phyloP scores from a whole-genome alignment of 495 filamentous ascomycete species.

The Aspergillus hancockii region DNA sequence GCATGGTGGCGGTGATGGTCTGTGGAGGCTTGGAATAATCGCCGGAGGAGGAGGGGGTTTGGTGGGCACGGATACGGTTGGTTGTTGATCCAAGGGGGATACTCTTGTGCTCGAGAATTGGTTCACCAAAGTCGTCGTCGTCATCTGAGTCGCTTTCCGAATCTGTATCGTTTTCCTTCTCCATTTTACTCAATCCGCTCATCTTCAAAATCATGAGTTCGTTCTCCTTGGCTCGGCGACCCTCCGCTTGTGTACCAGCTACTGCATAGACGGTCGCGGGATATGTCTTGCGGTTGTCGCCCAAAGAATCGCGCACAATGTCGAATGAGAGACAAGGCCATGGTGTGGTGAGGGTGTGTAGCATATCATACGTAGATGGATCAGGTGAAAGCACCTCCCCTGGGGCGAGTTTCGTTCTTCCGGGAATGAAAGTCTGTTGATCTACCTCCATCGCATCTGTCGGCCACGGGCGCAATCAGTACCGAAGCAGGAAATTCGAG shows the following conservation, averaged over 20 bases:
- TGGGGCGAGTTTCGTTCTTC: constrained; percentile 78
- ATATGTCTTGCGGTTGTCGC: constrained; percentile 85
- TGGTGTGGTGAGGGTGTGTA: constrained; percentile 85
- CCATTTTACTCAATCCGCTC: constrained; percentile 84
- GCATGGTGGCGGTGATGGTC: constrained; percentile 87
- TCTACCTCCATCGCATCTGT: constrained; percentile 88
- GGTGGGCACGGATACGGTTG: constrained; percentile 86
- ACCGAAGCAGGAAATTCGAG: neutral
- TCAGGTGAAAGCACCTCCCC: constrained; percentile 91
- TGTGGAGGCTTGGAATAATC: constrained; percentile 70
- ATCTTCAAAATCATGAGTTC: constrained; percentile 94
- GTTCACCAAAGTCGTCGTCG: constrained; percentile 79
- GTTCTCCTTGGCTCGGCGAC: constrained; percentile 74
- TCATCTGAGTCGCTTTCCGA: constrained; percentile 76
- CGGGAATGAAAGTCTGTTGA: constrained; percentile 88
- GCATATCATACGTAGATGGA: constrained; percentile 90
- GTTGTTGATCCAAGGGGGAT: constrained; percentile 84
- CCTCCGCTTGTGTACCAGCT: constrained; percentile 88
- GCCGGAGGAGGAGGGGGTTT: constrained; percentile 61
- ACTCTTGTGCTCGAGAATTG: constrained; percentile 88
- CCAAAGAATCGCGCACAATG: constrained; percentile 83
- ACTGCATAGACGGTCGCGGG: constrained; percentile 94
- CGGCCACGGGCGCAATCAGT: constrained; percentile 5
- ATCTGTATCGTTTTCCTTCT: constrained; percentile 65
- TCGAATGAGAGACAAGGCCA: constrained; percentile 98